Evolutionary conservation across 1,284 basidiomycete genomes (phyloP), one percentile per base, ranked within the genome.

Genomic region (Heterobasidion annosum): DNA sequence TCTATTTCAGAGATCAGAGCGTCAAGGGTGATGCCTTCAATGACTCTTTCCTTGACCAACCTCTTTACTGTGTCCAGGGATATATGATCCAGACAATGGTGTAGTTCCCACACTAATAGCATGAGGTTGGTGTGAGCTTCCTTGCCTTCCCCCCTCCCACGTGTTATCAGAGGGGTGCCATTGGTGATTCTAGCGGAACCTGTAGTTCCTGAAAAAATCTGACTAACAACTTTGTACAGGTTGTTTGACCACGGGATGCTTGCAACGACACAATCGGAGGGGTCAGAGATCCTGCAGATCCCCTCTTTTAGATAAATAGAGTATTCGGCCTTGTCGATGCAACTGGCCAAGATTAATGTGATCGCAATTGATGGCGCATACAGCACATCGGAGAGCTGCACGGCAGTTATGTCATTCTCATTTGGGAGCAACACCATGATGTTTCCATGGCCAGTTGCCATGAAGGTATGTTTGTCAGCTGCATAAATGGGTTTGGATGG

Each of bases 61-160:
- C 58, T 50, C 15, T 53, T 33, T 8, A 66, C 52, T 19, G 63
- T 57, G 0, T 61, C 54, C 25, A 64, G 62, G 32, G 64, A 64
- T 8, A 68, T 62, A 54, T 75, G 72, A 2, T 71, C 71, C 52
- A 73, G 57, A 5, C 57, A 52, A 33, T 56, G 51, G 54, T 74
- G 72, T 7, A 69, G 61, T 37, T 70, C 62, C 33, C 51, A 60
- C 32, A 34, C 18, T 18, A 2, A 18, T 18, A 42, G 2, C 16
- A 16, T 19, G 51, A 8, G 4, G 18, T 46, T 64, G 60, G 9
- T 58, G 61, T 42, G 63, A 53, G 10, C 34, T 55, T 19, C 54
- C 55, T 12, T 0, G 47, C n/a, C n/a, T n/a, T 58, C 56, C 55
- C 47, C n/a, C 50, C n/a, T n/a, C n/a, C 37, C 44, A 4, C 32